Evolutionary conservation across 2,329 filamentous ascomycete species (phyloP).

Genomic region (Stromatinia cepivora): DNA sequence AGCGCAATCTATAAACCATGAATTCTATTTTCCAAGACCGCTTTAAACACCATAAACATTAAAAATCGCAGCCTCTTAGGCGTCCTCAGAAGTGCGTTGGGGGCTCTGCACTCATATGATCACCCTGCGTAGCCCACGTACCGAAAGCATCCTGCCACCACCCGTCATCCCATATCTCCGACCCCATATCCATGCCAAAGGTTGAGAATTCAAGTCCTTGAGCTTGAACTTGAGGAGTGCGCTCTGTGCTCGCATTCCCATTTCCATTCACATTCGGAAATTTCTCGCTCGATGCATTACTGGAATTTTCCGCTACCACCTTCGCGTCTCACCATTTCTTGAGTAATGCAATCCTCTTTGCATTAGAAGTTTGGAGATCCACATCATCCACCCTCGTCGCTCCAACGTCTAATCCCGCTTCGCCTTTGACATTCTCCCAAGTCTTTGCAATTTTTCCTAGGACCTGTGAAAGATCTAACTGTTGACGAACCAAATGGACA

Average conservation of each 20-base stretch:
- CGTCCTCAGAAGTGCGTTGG: neutral
- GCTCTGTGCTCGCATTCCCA: neutral
- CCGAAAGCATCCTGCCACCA: constrained; percentile 21
- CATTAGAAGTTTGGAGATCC: neutral
- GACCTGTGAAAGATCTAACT: constrained; percentile 13
- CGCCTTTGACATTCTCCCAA: neutral
- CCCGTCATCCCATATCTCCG: constrained; percentile 11
- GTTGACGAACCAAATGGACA: constrained; percentile 1
- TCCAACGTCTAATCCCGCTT: neutral
- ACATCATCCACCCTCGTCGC: neutral
- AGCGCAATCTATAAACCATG: too few relatives aligned
- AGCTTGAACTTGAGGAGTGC: neutral
- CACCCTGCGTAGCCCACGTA: neutral
- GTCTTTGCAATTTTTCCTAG: neutral
- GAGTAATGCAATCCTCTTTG: constrained; percentile 3
- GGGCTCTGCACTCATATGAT: neutral
- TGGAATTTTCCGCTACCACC: constrained; percentile 4
- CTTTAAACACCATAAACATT: neutral
- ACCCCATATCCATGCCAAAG: neutral
- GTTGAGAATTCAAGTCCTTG: neutral
- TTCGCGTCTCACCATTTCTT: constrained; percentile 21
- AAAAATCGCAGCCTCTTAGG: rapidly evolving
- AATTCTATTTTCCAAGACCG: neutral
- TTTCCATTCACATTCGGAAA: neutral
- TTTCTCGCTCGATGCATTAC: neutral